Percentiles rank a stretch among this genome's conserved stretches.
These are phyloP conservation scores for Phytophthora europaea DNA, from an alignment of 352 stramenopile species.

Conservation along the genomic window DNA sequence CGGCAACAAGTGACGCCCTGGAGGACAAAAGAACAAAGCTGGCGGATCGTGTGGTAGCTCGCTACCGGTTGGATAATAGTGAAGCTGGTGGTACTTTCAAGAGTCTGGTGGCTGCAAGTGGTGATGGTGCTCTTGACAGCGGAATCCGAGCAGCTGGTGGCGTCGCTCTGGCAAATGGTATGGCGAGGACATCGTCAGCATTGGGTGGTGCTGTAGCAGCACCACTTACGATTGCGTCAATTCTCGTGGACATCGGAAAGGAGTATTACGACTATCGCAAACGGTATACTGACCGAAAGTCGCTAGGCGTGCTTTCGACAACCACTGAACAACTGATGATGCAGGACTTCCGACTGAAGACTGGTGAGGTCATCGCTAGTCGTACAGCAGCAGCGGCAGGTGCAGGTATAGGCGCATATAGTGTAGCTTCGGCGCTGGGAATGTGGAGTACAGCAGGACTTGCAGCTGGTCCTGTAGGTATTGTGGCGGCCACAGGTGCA, in stretches of 20 bases:
- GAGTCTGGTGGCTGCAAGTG: constrained; percentile 67
- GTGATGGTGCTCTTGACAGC: constrained; percentile 84
- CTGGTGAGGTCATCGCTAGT: constrained; percentile 83
- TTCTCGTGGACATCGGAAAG: constrained; percentile 88
- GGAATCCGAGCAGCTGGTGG: constrained; percentile 82
- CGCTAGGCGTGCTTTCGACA: constrained; percentile 68
- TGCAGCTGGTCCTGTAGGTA: constrained; percentile 72
- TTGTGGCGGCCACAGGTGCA: constrained; percentile 82
- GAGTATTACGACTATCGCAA: constrained; percentile 89
- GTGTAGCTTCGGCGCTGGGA: constrained; percentile 70
- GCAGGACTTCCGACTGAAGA: constrained; percentile 84
- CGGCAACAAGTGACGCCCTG: constrained; percentile 43
- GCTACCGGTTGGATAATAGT: constrained; percentile 57
- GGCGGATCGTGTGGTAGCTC: constrained; percentile 66
- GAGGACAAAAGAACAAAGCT: constrained; percentile 68
- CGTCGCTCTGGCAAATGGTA: constrained; percentile 79
- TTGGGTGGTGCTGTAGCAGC: constrained; percentile 76
- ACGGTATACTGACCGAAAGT: constrained; percentile 77
- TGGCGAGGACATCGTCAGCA: constrained; percentile 65
- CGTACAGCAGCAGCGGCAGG: constrained; percentile 80
- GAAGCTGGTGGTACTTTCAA: constrained; percentile 48
- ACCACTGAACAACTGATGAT: constrained; percentile 88
- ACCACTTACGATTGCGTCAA: constrained; percentile 84
- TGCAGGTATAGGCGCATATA: constrained; percentile 80
- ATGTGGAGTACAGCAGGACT: constrained; percentile 88